Base-by-base conservation (phyloP, 257 asterid species). In the Gardenia jasminoides region DNA sequence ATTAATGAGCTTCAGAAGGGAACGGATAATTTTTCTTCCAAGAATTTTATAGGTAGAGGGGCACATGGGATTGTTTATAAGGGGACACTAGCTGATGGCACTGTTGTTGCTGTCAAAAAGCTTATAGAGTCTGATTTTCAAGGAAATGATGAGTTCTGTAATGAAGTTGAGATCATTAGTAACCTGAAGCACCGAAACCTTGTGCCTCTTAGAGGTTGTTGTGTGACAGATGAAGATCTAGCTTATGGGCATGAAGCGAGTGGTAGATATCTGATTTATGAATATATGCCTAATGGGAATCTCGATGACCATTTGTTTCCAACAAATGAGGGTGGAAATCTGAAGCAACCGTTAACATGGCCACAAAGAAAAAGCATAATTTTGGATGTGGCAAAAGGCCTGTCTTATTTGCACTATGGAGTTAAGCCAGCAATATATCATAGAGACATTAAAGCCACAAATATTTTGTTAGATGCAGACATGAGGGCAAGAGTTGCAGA, bases 401-500 rank as follows among this genome's bases (percentile, higher is more conserved):
- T 94, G 41, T 85, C 90, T 75, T 94, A 93, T 80, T 83, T 94
- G 59, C 98, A 91, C 66, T 89, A 91, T 72, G 98, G 98, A 19
- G 94, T 94, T 11, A 89, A 88, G 85, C 98, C 98, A 0, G 87
- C 97, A 31, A 93, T 94, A 68, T 92, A 76, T 84, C 98, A 94
- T 52, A 80, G 98, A 77, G 98, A 94, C 75, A 89, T 94, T 19
- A 94, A 94, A 84, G 97, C 96, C 0, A 94, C 98, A 5, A 94
- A 94, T 77, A 92, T 94, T 74, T 79, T 94, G 66, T 76, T 94
- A 87, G 98, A 93, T 62, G 85, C 73, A 36, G 98, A 89, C 52
- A 89, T 93, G 98, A 88, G 95, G 84, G 98, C 98, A 0, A 84
- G 98, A 72, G 98, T 94, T 22, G 98, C 97, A 0, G 98, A 94